Base-by-base conservation (phyloP, 306 rosid genomes). In the Fagus sylvatica region DNA sequence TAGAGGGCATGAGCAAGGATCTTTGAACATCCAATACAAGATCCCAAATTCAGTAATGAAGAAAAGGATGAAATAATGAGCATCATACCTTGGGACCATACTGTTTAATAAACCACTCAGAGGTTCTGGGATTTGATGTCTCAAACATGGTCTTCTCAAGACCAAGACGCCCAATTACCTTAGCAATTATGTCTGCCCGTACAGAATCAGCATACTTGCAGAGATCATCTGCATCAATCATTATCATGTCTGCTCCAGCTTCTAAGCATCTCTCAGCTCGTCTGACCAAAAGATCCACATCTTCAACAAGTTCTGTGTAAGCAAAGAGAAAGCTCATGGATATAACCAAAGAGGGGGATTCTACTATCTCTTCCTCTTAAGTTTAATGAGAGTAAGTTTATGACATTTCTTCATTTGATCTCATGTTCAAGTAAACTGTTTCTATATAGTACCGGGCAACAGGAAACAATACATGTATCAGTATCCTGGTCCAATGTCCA, bases 211-310 rank as follows among this genome's bases (percentile, higher is more conserved):
- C 88, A 15, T 87, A 85, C 71, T 84, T 84, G 72, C 87, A 83
- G 61, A 95, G 84, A 88, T 87, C 93, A 71, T 87, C 97, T 22
- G 96, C 97, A 61, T 89, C 98, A 2, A 89, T 89, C 97, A 91
- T 82, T 83, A 92, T 89, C 93, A 87, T 89, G 86, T 89, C 98
- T n/a, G 98, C 98, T 73, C 98, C 99, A 7, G 93, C 98, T 84
- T 95, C 97, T 75, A 95, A 83, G 81, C 99, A 95, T 81, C 98
- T 88, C 90, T 91, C 99, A 10, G 99, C 96, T 82, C 84, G 90
- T 80, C 94, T 87, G 87, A 91, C 82, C 88, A 95, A 67, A 46
- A 93, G 91, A 85, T 95, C 94, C 75, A 87, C 98, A 83, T 91
- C 98, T 83, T 93, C 99, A 56, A 95, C 88, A 59, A 85, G 74